Conservation (phyloP, 495 filamentous ascomycete genomes). For the Xylaria bambusicola region DNA sequence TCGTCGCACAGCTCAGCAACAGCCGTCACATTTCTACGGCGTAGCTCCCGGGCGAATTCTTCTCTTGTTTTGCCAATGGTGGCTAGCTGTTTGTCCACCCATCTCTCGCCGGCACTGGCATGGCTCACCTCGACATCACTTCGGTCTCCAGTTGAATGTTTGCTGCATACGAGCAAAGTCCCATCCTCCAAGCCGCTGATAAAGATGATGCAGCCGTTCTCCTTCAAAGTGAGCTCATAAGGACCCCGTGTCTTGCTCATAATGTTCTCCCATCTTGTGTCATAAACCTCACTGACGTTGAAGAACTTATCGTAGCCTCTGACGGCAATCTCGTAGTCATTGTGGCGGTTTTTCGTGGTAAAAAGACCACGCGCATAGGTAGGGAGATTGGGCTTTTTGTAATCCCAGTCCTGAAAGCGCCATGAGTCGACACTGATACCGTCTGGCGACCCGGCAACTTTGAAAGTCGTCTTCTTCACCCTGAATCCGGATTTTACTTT, state of each 20-base stretch:
- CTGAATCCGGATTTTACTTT: constrained; percentile 54
- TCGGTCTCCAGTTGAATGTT: constrained; percentile 87
- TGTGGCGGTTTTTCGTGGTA: constrained; percentile 65
- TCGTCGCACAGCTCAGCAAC: constrained; percentile 98
- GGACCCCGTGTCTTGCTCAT: constrained; percentile 76
- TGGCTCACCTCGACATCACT: constrained; percentile 72
- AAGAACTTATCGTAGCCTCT: constrained; percentile 99
- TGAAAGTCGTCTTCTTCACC: constrained; percentile 74
- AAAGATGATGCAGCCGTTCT: constrained; percentile 99
- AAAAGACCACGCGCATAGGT: constrained; percentile 93
- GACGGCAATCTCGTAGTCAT: constrained; percentile 72
- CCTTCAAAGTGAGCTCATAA: constrained; percentile 94
- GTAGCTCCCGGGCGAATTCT: constrained; percentile 74
- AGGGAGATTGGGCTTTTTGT: constrained; percentile 80
- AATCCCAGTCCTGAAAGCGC: constrained; percentile 92
- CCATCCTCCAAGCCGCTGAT: constrained; percentile 87
- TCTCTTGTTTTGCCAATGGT: constrained; percentile 71
- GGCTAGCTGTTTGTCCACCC: constrained; percentile 78
- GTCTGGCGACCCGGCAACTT: constrained; percentile 57
- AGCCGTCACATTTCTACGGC: constrained; percentile 82
- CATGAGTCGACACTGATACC: constrained; percentile 79
- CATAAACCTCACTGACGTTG: constrained; percentile 77
- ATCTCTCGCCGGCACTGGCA: constrained; percentile 79
- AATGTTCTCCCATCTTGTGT: constrained; percentile 82
- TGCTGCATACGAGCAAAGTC: constrained; percentile 90